Evolutionary conservation across 1,284 basidiomycete species (phyloP), one percentile per base, ranked within the genome.

Genomic region (Cystobasidiaceae sp.): DNA sequence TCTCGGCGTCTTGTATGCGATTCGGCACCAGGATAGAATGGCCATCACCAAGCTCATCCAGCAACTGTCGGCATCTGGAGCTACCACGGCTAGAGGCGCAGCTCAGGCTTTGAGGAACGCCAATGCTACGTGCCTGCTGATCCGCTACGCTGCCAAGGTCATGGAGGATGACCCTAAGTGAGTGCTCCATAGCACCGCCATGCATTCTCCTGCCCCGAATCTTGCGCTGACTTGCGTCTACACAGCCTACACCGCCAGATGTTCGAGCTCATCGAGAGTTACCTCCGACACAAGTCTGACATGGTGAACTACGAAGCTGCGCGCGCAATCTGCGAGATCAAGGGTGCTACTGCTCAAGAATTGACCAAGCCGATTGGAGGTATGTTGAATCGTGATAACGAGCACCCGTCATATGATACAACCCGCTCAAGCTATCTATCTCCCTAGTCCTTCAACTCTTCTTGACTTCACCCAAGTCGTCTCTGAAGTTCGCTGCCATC

Each of bases 261-360:
- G 84, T 82, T 92, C 67, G 94, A 97, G 73, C 84, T 97, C 49
- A 82, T 98, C 57, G 96, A 98, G 76, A 87, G 89, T 44, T 94
- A 93, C 86, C 81, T 98, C 67, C 86, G 93, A 68, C 96, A 99
- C 80, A 99, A 98, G 82, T 94, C 92, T 75, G 96, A 99, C 78
- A 98, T 97, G 96, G 96, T 99, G 77, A 98, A 97, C 80, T 91
- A 94, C 73, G 96, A 99, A 78, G 96, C 94, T 30, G 96, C 96
- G 4, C 86, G 94, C 57, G 93, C 88, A 19, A 94, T 99, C 70
- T 97, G 93, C 77, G 93, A 97, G 77, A 90, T 97, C 88, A 88
- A 86, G 77, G 85, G 86, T 71, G 86, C 93, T 27, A 83, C 86
- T 27, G 75, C 86, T 13, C 78, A 83, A 23, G 91, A 97, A 72